Conservation (phyloP, 805 yeast species). For the Saturnispora sekii region DNA sequence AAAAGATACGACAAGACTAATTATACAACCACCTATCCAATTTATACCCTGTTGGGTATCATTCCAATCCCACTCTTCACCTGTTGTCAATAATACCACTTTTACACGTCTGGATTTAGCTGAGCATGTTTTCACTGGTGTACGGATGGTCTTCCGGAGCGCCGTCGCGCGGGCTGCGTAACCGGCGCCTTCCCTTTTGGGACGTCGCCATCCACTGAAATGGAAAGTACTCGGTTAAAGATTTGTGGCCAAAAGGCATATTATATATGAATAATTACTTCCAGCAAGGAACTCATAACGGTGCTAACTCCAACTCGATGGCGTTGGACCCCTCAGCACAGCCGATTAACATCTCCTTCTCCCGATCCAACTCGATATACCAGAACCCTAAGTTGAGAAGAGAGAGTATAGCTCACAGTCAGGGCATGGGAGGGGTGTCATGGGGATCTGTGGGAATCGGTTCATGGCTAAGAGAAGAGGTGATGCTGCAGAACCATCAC, state of each 20-base stretch:
- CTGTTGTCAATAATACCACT: too few species aligned
- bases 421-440: slow-evolving; percentile 95
- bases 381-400: slow-evolving; percentile 54
- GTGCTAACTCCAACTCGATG: slow-evolving; percentile 10
- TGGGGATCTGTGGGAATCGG: slow-evolving; percentile 97
- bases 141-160: background rate
- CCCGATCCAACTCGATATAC: slow-evolving; percentile 30
- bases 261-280: slow-evolving; percentile 1
- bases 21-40: background rate
- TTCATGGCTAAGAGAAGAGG: slow-evolving; percentile 93
- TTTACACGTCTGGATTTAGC: too few species aligned
- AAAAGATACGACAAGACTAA: background rate
- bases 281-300: slow-evolving; percentile 13
- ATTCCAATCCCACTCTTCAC: background rate
- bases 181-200: slow-evolving; percentile 1
- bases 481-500: slow-evolving; percentile 37
- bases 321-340: slow-evolving; percentile 15
- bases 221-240: too few species aligned
- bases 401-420: slow-evolving; percentile 90
- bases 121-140: background rate
- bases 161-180: slow-evolving; percentile 6
- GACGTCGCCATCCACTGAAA: background rate
- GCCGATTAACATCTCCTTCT: slow-evolving; percentile 32
- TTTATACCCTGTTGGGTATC: background rate
- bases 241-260: too few species aligned